Evolutionary conservation across 108 stramenopile genomes (phyloP).

Genomic region (Mediolabrus comicus): DNA sequence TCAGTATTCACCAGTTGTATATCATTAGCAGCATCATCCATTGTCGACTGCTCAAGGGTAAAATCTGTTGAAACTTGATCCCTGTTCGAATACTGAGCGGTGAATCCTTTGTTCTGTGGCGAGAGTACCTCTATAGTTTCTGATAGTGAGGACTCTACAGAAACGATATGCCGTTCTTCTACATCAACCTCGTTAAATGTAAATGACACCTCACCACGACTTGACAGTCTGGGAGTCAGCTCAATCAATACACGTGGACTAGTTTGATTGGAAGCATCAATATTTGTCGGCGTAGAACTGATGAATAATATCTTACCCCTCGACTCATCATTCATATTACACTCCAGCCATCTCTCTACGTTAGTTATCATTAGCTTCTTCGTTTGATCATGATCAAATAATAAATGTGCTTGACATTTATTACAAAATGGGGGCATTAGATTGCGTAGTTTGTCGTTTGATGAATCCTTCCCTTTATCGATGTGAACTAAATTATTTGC

Average conservation of each 20-base stretch:
- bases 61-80: too few species aligned
- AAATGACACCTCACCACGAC: neutral
- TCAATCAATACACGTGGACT: neutral
- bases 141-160: neutral
- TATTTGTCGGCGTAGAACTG: neutral
- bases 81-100: too few species aligned
- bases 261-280: neutral
- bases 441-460: neutral
- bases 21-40: neutral
- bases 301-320: conserved; percentile 2
- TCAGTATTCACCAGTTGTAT: conserved; percentile 18
- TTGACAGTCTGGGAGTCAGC: neutral
- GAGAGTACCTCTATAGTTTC: too few species aligned
- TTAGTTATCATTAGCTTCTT: conserved; percentile 17
- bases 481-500: conserved; percentile 6
- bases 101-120: neutral
- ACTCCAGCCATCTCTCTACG: conserved; percentile 16
- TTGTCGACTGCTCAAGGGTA: too few species aligned
- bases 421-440: conserved; percentile 25
- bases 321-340: neutral
- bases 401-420: conserved; percentile 18
- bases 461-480: conserved; percentile 4
- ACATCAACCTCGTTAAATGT: neutral
- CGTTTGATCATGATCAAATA: conserved; percentile 7
- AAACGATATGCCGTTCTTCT: too few species aligned